phyloP scores from a whole-genome alignment of 2,329 filamentous ascomycete species.

The Fusarium chaquense region DNA sequence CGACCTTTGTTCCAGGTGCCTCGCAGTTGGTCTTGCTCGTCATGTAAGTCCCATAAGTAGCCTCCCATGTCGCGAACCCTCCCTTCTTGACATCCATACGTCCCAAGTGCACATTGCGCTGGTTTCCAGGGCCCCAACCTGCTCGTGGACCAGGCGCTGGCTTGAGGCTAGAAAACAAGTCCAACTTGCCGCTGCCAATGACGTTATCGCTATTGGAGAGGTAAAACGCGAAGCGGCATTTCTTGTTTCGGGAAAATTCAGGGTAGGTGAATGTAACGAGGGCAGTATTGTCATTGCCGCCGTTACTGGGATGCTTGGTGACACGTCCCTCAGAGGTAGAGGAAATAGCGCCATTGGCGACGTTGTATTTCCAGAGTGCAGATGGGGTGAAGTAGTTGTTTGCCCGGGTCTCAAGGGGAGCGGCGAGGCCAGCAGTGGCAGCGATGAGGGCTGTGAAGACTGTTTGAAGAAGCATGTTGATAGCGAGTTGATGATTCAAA shows the following conservation, averaged over 20 bases:
- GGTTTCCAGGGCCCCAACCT: neutral
- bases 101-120: neutral
- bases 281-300: neutral
- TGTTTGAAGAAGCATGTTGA: neutral
- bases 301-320: neutral
- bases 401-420: neutral
- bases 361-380: neutral
- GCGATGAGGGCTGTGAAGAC: neutral
- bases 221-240: neutral
- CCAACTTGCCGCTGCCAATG: neutral
- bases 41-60: neutral
- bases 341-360: neutral
- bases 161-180: neutral
- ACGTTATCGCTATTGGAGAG: neutral
- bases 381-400: neutral
- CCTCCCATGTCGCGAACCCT: neutral
- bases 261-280: neutral
- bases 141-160: neutral
- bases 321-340: neutral
- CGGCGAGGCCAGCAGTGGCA: neutral
- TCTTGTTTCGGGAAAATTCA: neutral
- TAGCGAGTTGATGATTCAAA: neutral
- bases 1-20: neutral
- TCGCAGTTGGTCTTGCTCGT: neutral
- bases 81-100: neutral